Evolutionary conservation across 2,329 filamentous ascomycete species (phyloP), one percentile per base, ranked within the genome.

Genomic region (Botrytis pseudocinerea): DNA sequence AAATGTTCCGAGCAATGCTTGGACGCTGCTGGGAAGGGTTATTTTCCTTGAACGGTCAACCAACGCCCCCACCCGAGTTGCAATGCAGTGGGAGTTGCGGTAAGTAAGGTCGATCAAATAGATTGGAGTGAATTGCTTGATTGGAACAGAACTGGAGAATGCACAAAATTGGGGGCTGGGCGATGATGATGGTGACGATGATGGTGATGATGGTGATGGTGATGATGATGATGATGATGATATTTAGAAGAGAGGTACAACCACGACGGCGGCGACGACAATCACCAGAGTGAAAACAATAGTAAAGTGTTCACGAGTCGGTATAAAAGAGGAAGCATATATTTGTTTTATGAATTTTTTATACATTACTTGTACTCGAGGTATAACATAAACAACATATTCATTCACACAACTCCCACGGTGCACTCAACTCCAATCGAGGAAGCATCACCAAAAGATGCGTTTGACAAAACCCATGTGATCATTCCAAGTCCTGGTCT

Each of bases 11-110:
- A 35, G 65, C 35, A 44, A 69, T 69, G 65, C 65, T 54, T 35
- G 65, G 48, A 59, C 63, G 48, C 46, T 70, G 40, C 57, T 70
- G 57, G 69, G 44, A 71, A 54, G 42, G 10, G 38, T 54, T 54
- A 54, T 64, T 64, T 46, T 25, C 25, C 48, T 14, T 54, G 1
- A 54, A 54, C 25, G 48, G n/a, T n/a, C n/a, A n/a, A n/a, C 48
- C 48, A 54, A 54, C 25, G n/a, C 35, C 69, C 69, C 69, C 69
- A 64, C 35, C 35, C 35, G 60, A 54, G 69, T 63, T 71, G 20
- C 59, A 71, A 20, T 64, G 60, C 69, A 51, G 28, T 48, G 16
- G 59, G 35, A 61, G 59, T 44, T 42, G 44, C 32, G 51, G 51
- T 57, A 57, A 57, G 51, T 18, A 57, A 57, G n/a, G 51, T 57